These are phyloP conservation scores for Anthostomella pinea DNA, from an alignment of 2,329 filamentous ascomycete genomes.

Conservation along the genomic window DNA sequence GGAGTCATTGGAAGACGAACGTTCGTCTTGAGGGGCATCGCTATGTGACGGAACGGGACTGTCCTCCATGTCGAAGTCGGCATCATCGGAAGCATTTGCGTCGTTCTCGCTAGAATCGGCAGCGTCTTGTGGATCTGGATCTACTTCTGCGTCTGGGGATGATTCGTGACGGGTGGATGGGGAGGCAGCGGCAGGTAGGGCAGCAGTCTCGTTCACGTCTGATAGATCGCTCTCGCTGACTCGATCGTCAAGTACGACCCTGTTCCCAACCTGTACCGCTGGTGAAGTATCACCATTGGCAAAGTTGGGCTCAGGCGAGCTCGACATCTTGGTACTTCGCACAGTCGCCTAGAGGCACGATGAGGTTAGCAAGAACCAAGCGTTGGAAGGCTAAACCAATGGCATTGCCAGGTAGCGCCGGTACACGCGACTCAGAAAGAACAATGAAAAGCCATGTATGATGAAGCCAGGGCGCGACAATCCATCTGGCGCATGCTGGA, in stretches of 20 bases:
- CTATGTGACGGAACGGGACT: slow-evolving; percentile 49
- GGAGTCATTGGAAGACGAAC: slow-evolving; percentile 70
- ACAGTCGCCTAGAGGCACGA: slow-evolving; percentile 55
- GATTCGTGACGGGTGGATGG: slow-evolving; percentile 33
- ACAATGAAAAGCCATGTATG: slow-evolving; percentile 32
- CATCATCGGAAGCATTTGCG: slow-evolving; percentile 60
- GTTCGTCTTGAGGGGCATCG: slow-evolving; percentile 48
- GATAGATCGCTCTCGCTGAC: slow-evolving; percentile 74
- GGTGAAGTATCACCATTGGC: slow-evolving; percentile 66
- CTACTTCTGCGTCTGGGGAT: slow-evolving; percentile 35
- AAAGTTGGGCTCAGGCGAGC: slow-evolving; percentile 58
- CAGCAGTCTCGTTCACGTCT: slow-evolving; percentile 61
- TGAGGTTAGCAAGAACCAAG: slow-evolving; percentile 43
- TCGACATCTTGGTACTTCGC: slow-evolving; percentile 54
- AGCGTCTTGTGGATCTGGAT: slow-evolving; percentile 33
- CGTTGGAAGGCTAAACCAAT: slow-evolving; percentile 14
- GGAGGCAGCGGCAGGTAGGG: slow-evolving; percentile 45
- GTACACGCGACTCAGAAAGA: slow-evolving; percentile 34
- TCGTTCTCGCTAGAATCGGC: slow-evolving; percentile 45
- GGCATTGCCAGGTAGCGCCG: slow-evolving; percentile 26
- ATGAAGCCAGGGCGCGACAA: slow-evolving; percentile 35
- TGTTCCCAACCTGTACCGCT: slow-evolving; percentile 43
- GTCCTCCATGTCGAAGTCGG: slow-evolving; percentile 73
- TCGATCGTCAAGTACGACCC: slow-evolving; percentile 36
- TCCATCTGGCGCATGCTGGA: slow-evolving; percentile 33